These are phyloP conservation scores for Endotrypanum monterogeii DNA, from an alignment of 208 protist genomes.

Conservation along the genomic window DNA sequence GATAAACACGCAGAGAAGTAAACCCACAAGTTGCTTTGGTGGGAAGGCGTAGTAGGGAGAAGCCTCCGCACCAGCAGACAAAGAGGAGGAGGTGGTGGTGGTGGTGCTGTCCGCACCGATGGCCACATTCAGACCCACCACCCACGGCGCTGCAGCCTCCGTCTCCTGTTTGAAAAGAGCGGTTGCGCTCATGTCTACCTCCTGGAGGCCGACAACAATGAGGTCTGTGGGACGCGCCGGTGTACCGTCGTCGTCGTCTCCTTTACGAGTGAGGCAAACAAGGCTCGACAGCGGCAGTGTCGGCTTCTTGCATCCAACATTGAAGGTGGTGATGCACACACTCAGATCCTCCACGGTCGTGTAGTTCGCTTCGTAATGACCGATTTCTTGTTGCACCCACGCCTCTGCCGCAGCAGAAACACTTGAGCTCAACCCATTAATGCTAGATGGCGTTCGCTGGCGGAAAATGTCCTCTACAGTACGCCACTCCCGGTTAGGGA, in stretches of 20 bases:
- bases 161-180: conserved; percentile 89
- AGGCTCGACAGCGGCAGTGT: conserved; percentile 36
- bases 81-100: conserved; percentile 3
- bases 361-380: conserved; percentile 73
- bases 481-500: conserved; percentile 51
- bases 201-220: conserved; percentile 85
- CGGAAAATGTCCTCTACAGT: conserved; percentile 57
- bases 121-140: conserved; percentile 48
- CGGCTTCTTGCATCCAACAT: conserved; percentile 87
- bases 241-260: conserved; percentile 9
- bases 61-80: background rate
- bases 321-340: conserved; percentile 81
- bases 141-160: conserved; percentile 75
- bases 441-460: conserved; percentile 17
- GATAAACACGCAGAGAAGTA: conserved; percentile 83
- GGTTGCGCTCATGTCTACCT: conserved; percentile 92
- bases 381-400: conserved; percentile 82
- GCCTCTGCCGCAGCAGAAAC: conserved; percentile 39
- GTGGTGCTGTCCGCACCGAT: conserved; percentile 53
- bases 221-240: conserved; percentile 52
- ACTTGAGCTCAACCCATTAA: conserved; percentile 3
- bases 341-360: conserved; percentile 64
- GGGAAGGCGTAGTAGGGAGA: conserved; percentile 76
- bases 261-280: conserved; percentile 20
- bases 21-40: conserved; percentile 83